Evolutionary conservation across 106 monocot species (phyloP).

Genomic region (Iris macrosiphon): DNA sequence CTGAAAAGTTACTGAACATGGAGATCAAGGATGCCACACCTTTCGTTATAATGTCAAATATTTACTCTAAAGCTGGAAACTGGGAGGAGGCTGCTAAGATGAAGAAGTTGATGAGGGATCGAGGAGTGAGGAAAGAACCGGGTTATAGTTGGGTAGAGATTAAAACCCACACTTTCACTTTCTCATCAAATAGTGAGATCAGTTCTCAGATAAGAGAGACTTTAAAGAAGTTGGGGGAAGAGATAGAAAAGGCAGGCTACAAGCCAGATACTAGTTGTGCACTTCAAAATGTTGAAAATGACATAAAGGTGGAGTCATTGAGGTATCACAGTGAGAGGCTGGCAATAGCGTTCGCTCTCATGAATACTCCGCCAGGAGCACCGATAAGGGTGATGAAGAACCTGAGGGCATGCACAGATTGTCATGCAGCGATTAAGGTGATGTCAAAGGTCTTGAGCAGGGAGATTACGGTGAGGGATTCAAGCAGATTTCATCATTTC

Average conservation of each 20-base stretch:
- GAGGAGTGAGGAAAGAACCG: constrained; percentile 64
- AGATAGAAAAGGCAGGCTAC: constrained; percentile 58
- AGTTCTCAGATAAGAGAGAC: constrained; percentile 31
- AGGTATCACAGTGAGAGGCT: constrained; percentile 78
- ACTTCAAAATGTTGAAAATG: constrained; percentile 59
- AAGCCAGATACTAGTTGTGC: constrained; percentile 49
- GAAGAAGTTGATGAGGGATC: constrained; percentile 67
- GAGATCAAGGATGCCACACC: constrained; percentile 57
- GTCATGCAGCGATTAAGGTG: constrained; percentile 65
- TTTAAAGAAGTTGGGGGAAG: constrained; percentile 17
- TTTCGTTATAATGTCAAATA: constrained; percentile 75
- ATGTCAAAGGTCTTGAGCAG: constrained; percentile 53
- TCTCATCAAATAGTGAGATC: constrained; percentile 43
- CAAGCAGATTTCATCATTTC: constrained; percentile 76
- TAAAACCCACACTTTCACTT: constrained; percentile 36
- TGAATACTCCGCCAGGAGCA: constrained; percentile 33
- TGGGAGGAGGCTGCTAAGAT: constrained; percentile 71
- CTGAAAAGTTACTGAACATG: constrained; percentile 57
- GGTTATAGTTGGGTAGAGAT: constrained; percentile 88
- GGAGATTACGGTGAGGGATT: constrained; percentile 63
- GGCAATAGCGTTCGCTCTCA: constrained; percentile 68
- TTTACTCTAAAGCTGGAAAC: constrained; percentile 53
- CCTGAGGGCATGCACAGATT: constrained; percentile 58
- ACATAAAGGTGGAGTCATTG: constrained; percentile 49
- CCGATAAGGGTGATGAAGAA: constrained; percentile 81